These are phyloP conservation scores for Shiraia sp. DNA, from an alignment of 2,329 filamentous ascomycete species.

Conservation along the genomic window DNA sequence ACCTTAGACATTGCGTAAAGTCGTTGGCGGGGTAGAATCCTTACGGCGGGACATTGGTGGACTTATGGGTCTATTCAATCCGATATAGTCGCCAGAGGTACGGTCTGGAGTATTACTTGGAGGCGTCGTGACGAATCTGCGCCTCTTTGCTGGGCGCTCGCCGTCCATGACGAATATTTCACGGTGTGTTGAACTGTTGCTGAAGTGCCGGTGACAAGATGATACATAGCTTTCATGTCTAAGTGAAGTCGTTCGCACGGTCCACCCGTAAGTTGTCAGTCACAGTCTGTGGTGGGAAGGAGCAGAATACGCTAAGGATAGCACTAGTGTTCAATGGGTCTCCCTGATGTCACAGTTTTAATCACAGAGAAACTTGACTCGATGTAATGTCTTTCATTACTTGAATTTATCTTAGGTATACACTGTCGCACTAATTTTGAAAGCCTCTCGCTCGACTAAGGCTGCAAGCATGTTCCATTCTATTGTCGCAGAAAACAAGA, in stretches of 20 bases:
- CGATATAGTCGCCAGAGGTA: conserved; percentile 1
- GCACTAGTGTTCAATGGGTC: background rate
- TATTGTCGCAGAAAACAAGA: conserved; percentile 25
- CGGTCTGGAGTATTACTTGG: background rate
- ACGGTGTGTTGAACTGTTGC: too few relatives aligned
- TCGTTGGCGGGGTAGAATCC: conserved; percentile 1
- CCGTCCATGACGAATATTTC: too few relatives aligned
- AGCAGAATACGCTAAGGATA: background rate
- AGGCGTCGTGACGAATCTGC: background rate
- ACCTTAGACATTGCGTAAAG: too few relatives aligned
- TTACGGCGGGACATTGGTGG: conserved; percentile 27
- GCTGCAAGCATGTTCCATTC: conserved; percentile 34
- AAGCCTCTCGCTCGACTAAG: conserved; percentile 23
- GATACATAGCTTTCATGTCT: background rate
- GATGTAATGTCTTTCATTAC: conserved; percentile 7
- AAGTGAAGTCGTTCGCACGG: background rate
- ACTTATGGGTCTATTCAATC: conserved; percentile 32
- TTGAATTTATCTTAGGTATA: conserved; percentile 24
- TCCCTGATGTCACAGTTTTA: too few relatives aligned
- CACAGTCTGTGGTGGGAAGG: too few relatives aligned
- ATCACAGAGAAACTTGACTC: too few relatives aligned
- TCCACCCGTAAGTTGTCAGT: too few relatives aligned
- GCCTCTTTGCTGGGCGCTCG: background rate
- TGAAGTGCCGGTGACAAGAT: too few relatives aligned
- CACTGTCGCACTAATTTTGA: conserved; percentile 21